Evolutionary conservation across 2,329 filamentous ascomycete genomes (phyloP).

Genomic region (Beauveria sp.): DNA sequence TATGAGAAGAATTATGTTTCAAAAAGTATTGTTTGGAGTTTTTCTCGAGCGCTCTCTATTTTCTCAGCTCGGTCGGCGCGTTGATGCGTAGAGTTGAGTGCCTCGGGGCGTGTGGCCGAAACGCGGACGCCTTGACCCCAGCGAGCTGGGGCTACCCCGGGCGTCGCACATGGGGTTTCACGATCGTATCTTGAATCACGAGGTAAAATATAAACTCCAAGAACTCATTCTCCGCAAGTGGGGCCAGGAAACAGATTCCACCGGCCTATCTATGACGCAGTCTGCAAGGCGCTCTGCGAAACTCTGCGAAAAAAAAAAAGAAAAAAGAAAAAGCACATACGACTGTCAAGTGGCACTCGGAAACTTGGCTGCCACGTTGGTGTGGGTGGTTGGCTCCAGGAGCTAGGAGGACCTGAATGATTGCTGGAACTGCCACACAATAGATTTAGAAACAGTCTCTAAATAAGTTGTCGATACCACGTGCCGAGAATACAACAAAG

Average conservation of each 20-base stretch:
- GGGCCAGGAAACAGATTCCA: background rate
- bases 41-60: background rate
- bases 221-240: background rate
- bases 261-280: background rate
- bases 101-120: background rate
- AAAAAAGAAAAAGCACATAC: no score
- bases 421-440: background rate
- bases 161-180: slow-evolving; percentile 9
- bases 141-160: background rate
- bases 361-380: background rate
- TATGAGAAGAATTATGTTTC: slow-evolving; percentile 1
- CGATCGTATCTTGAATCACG: background rate
- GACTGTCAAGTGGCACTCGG: background rate
- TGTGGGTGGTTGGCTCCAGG: background rate
- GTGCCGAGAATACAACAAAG: background rate
- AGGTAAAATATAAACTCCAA: background rate
- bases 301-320: no score
- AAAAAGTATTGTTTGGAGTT: background rate
- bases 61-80: background rate
- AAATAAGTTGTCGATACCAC: background rate
- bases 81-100: no score
- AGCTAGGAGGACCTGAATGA: background rate
- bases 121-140: background rate
- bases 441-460: background rate
- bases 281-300: background rate